Percentiles rank a stretch among this genome's conserved stretches.
Conservation (phyloP, 2,329 filamentous ascomycete species). For the Hymenoscyphus fraxineus region DNA sequence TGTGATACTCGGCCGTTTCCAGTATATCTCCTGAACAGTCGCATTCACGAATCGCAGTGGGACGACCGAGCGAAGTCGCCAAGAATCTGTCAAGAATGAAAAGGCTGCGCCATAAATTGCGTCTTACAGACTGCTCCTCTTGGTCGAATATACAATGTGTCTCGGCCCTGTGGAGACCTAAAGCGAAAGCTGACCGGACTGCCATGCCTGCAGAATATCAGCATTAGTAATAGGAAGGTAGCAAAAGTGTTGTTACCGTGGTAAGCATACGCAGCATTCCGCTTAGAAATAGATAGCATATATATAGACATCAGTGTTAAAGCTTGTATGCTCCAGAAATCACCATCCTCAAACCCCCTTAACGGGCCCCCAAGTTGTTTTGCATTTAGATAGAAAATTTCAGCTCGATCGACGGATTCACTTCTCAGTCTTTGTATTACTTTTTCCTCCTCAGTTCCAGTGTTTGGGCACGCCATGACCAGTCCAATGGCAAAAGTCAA, state of each 20-base stretch:
- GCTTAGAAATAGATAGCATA: slow-evolving; percentile 57
- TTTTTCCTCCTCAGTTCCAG: slow-evolving; percentile 45
- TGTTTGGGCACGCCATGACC: slow-evolving; percentile 51
- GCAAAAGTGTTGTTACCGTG: slow-evolving; percentile 46
- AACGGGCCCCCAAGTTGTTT: slow-evolving; percentile 47
- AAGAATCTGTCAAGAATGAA: slow-evolving; percentile 63
- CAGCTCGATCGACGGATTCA: slow-evolving; percentile 50
- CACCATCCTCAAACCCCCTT: slow-evolving; percentile 55
- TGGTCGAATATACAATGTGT: slow-evolving; percentile 50
- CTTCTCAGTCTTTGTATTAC: slow-evolving; percentile 50
- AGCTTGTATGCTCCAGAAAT: slow-evolving; percentile 63
- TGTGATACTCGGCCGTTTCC: slow-evolving; percentile 16
- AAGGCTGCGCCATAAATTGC: slow-evolving; percentile 61
- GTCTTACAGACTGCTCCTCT: slow-evolving; percentile 45
- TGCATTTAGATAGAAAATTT: slow-evolving; percentile 59
- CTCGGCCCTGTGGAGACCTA: slow-evolving; percentile 61
- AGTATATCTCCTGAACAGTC: slow-evolving; percentile 55
- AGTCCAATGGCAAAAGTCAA: slow-evolving; percentile 62
- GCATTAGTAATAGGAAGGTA: neutral
- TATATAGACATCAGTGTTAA: slow-evolving; percentile 62
- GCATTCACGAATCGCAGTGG: slow-evolving; percentile 57
- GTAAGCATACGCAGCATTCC: slow-evolving; percentile 60
- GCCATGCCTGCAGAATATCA: slow-evolving; percentile 50
- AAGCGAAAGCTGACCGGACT: slow-evolving; percentile 56
- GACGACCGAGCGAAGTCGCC: slow-evolving; percentile 59